These are phyloP conservation scores for Leucoagaricus sp. DNA, from an alignment of 1,284 basidiomycete species.

Conservation along the genomic window DNA sequence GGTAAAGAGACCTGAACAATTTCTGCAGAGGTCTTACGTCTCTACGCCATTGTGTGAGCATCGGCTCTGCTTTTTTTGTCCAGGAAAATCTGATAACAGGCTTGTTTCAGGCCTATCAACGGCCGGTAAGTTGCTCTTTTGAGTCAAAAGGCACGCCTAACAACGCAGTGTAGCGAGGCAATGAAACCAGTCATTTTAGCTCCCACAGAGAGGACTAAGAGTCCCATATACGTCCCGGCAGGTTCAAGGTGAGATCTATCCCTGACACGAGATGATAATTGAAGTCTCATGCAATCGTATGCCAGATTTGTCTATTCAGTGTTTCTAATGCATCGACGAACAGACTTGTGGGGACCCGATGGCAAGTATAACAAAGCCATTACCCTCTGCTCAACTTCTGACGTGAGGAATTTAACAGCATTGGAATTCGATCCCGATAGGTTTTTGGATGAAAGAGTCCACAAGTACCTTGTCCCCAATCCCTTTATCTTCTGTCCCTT, in stretches of 20 bases:
- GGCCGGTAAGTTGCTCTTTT: too few species aligned
- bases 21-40: constrained; percentile 40
- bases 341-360: constrained; percentile 47
- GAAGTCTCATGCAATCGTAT: too few species aligned
- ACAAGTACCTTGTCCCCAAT: constrained; percentile 53
- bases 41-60: constrained; percentile 50
- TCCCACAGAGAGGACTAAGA: constrained; percentile 2
- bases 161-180: too few species aligned
- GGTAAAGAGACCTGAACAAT: neutral
- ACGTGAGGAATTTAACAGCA: too few species aligned
- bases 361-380: too few species aligned
- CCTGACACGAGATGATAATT: too few species aligned
- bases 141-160: too few species aligned
- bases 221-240: constrained; percentile 15
- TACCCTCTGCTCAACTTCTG: too few species aligned
- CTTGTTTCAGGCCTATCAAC: neutral
- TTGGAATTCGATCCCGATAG: constrained; percentile 57
- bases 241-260: constrained; percentile 8
- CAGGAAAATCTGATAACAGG: constrained; percentile 13
- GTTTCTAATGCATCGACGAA: constrained; percentile 40
- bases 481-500: constrained; percentile 64
- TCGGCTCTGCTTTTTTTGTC: neutral
- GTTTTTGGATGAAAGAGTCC: constrained; percentile 54
- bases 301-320: too few species aligned
- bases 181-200: constrained; percentile 11